Percentiles rank a stretch among this genome's conserved stretches.
Conservation (phyloP, 78 protist species). For the Protostelium mycophagum region DNA sequence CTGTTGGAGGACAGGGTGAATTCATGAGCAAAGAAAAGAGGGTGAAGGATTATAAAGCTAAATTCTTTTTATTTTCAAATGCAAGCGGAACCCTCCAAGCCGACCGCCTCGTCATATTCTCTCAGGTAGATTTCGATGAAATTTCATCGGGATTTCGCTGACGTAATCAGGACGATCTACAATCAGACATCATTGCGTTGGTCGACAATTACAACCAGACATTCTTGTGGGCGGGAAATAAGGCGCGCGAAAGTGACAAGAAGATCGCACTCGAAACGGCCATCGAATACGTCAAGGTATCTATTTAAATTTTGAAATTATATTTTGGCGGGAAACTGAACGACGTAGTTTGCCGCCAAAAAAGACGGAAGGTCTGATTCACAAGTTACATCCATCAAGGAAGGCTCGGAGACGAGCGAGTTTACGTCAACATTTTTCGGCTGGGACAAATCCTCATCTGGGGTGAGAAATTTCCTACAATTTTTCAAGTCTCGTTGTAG, state of each 20-base stretch:
- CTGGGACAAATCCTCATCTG: constrained; percentile 27
- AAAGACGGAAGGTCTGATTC: background rate
- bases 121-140: too few species aligned
- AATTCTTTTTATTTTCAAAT: background rate
- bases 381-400: background rate
- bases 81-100: background rate
- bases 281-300: constrained; percentile 17
- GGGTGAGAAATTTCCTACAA: background rate
- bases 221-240: constrained; percentile 56
- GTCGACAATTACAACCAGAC: constrained; percentile 41
- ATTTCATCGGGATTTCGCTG: too few species aligned
- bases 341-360: background rate
- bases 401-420: constrained; percentile 49
- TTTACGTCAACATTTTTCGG: constrained; percentile 57
- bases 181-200: constrained; percentile 45
- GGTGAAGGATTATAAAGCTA: background rate
- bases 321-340: too few species aligned
- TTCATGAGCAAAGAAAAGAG: background rate
- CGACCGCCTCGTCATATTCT: constrained; percentile 6
- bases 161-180: constrained; percentile 59
- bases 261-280: constrained; percentile 53
- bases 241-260: constrained; percentile 36
- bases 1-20: constrained; percentile 22
- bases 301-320: too few species aligned
- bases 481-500: too few species aligned